Conservation (phyloP, 495 filamentous ascomycete species). For the Thozetella sp. region DNA sequence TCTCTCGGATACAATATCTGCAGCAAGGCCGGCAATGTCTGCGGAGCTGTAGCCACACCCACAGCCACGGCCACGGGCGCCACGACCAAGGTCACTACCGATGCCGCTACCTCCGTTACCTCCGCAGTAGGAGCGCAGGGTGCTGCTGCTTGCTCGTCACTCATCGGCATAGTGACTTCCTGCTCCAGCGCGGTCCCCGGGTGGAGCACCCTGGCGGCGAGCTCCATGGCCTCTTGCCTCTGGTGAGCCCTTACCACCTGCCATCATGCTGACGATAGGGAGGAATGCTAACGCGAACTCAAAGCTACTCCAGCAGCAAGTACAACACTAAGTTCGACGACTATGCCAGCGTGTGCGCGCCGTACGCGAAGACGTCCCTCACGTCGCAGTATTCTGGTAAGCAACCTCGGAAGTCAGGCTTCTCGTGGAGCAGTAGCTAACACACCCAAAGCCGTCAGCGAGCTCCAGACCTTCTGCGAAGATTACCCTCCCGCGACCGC, state of each 20-base stretch:
- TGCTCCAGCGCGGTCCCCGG: background rate
- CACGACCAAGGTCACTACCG: background rate
- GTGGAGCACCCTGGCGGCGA: background rate
- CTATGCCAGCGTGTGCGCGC: conserved; percentile 17
- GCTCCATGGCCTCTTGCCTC: background rate
- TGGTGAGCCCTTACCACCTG: background rate
- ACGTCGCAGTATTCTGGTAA: conserved; percentile 17
- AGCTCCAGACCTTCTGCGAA: conserved; percentile 18
- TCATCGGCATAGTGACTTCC: background rate
- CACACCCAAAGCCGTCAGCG: conserved; percentile 9
- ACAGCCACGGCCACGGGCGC: background rate
- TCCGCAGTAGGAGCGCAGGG: background rate
- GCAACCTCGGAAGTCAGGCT: background rate
- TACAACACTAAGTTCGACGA: conserved; percentile 20
- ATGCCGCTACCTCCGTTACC: background rate
- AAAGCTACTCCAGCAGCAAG: conserved; percentile 6
- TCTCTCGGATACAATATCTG: conserved; percentile 1
- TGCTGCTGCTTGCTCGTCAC: conserved; percentile 3
- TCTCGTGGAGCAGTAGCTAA: background rate
- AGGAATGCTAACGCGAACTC: background rate
- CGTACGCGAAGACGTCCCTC: conserved; percentile 13
- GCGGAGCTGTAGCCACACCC: background rate
- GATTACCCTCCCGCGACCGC: background rate
- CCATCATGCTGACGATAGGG: background rate
- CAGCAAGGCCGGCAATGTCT: background rate